Evolutionary conservation across 176 grass and related monocot genomes (phyloP).

Genomic region (Carex myosuroides): DNA sequence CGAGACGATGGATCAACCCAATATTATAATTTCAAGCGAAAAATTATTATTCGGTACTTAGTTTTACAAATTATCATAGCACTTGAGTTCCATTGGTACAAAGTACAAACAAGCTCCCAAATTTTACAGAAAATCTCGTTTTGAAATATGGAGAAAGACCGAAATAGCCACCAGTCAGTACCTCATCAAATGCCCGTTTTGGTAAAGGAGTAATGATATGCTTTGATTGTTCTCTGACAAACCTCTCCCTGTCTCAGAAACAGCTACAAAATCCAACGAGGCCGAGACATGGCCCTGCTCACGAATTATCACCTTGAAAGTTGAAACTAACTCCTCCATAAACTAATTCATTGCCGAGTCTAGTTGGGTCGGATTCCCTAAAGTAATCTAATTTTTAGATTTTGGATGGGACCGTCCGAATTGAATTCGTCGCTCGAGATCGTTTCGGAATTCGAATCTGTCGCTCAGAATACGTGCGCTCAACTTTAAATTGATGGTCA

Average conservation of each 20-base stretch:
- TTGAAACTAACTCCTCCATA: not conserved
- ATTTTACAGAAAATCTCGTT: not conserved
- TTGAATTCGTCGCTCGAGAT: no score
- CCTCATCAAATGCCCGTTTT: conserved; percentile 7
- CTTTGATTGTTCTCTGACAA: conserved; percentile 22
- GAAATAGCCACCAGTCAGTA: not conserved
- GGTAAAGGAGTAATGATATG: conserved; percentile 23
- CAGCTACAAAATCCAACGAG: conserved; percentile 18
- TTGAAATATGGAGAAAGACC: not conserved
- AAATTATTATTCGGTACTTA: not conserved
- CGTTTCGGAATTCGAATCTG: no score
- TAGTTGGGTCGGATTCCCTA: no score
- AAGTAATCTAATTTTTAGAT: no score
- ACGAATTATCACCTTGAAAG: not conserved
- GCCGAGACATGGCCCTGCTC: not conserved
- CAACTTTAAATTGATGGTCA: no score
- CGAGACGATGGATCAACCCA: not conserved
- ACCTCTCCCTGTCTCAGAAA: not conserved
- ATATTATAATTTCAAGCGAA: not conserved
- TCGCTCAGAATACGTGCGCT: no score
- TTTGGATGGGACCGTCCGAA: no score
- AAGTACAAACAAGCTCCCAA: not conserved
- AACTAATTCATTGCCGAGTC: not conserved
- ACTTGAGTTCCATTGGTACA: not conserved
- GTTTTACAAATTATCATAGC: not conserved